Base-by-base conservation (phyloP, 306 rosid genomes). In the Glycine latifolia region DNA sequence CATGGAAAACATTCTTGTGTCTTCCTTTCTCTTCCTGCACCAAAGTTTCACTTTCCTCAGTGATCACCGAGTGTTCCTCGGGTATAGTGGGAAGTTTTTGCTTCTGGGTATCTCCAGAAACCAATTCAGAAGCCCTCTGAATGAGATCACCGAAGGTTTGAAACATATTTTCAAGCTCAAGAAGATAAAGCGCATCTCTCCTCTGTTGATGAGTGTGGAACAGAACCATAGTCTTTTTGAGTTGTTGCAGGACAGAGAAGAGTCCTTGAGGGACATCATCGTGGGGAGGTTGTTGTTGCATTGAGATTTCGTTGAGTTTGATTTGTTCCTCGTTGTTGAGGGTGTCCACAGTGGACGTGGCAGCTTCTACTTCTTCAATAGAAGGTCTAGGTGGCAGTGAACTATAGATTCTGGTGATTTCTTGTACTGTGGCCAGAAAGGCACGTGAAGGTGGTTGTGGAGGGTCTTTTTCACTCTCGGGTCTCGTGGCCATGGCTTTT, bases 331-430 rank as follows among this genome's bases (percentile, higher is more conserved):
- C 91, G 79, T 47, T 85, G 75, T 88, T 73, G 26, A 91, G 88
- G 15, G 98, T 89, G 11, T 93, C 83, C 6, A 93, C 49, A 1
- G 87, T 86, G 37, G 88, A 87, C 37, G 75, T 79, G 70, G 98
- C 97, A 15, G 98, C 99, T 88, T 91, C 97, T 5, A 95, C 81
- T 44, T 91, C 95, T 75, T 93, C 90, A 48, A 91, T 80, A 75
- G 97, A 85, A 62, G 99, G 96, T 26, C 99, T 77, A 48, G 87
- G 91, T 26, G 99, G 97, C n/a, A 95, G 92, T 31, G 99, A 95
- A 46, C 84, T 65, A 58, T 86, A 95, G 48, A 85, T 85, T 70
- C 43, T 60, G 69, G 91, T 90, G 83, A 95, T 89, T 68, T 95
- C 93, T 69, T 86, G 78, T 2, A 93, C 90, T 5, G 97, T 67